These are phyloP conservation scores for Penicillium parvum DNA, from an alignment of 495 filamentous ascomycete genomes.

Conservation along the genomic window DNA sequence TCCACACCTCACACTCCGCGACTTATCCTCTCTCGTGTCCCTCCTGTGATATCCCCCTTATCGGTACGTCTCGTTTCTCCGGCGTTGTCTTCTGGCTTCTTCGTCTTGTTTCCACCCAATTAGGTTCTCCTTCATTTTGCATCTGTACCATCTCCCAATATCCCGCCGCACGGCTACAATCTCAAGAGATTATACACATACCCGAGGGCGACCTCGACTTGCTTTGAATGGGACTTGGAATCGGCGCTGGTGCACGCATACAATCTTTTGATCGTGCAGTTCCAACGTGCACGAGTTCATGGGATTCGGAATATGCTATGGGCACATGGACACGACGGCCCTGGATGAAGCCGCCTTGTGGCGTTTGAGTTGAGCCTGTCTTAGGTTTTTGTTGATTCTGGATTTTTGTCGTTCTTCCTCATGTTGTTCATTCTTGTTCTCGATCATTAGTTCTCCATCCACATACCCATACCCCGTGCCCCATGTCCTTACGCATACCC, in stretches of 20 bases:
- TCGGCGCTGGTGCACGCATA: conserved; percentile 18
- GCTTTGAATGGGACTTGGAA: conserved; percentile 14
- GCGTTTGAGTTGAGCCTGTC: conserved; percentile 10
- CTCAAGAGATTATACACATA: conserved; percentile 17
- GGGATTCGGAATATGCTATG: conserved; percentile 10
- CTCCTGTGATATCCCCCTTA: conserved; percentile 11
- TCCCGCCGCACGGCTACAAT: background rate
- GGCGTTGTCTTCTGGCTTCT: conserved; percentile 16
- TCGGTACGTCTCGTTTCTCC: conserved; percentile 1
- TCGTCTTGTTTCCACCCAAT: background rate
- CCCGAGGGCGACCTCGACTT: conserved; percentile 30
- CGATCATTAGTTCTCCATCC: background rate
- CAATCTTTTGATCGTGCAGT: no score
- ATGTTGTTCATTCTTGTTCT: conserved; percentile 4
- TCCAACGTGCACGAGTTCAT: conserved; percentile 12
- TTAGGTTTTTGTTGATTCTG: no score
- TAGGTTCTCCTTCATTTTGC: background rate
- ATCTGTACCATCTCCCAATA: conserved; percentile 1
- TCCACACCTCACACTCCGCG: background rate
- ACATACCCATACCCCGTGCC: background rate
- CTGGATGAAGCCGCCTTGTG: conserved; percentile 8
- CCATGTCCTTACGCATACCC: conserved; percentile 3
- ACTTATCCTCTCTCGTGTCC: background rate
- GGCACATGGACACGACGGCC: conserved; percentile 10
- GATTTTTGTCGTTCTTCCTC: conserved; percentile 2